Percentiles rank a stretch among this genome's conserved stretches.
Evolutionary conservation across 768 basidiomycete species (phyloP).

Genomic region (Sporobolomyces roseus): DNA sequence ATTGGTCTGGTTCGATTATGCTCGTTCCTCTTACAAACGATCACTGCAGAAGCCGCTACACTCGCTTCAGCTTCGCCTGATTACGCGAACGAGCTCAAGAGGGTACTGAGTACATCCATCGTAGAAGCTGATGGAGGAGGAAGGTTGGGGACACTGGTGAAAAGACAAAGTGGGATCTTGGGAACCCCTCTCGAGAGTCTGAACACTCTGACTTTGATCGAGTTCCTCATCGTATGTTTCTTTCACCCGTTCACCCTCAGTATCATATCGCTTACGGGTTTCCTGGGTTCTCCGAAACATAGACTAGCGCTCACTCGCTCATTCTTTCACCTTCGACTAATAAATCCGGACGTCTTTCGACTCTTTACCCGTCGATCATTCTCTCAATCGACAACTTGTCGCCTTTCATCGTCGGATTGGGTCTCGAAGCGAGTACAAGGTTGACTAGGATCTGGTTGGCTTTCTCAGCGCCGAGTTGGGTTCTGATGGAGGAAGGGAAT

Average conservation of each 20-base stretch:
- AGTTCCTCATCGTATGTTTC: constrained; percentile 64
- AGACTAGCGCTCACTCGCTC: constrained; percentile 78
- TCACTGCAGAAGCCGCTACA: constrained; percentile 76
- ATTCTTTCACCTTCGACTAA: constrained; percentile 65
- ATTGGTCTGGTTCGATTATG: constrained; percentile 83
- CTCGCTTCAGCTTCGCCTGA: constrained; percentile 53
- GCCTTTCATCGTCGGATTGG: constrained; percentile 76
- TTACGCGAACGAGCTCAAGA: constrained; percentile 56
- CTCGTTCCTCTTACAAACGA: constrained; percentile 84
- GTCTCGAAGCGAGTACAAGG: constrained; percentile 73
- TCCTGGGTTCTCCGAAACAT: too few relatives aligned
- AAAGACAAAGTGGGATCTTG: background rate
- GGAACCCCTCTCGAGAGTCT: constrained; percentile 8
- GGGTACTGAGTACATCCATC: constrained; percentile 1
- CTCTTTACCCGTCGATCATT: constrained; percentile 85
- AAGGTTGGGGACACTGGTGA: background rate
- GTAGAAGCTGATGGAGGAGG: too few relatives aligned
- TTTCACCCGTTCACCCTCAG: too few relatives aligned
- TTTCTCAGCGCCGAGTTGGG: constrained; percentile 81
- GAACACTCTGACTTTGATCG: constrained; percentile 60
- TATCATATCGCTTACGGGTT: too few relatives aligned
- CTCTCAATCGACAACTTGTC: constrained; percentile 84
- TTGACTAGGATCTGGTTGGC: constrained; percentile 85
- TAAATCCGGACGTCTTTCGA: constrained; percentile 65
- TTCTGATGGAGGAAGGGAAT: constrained; percentile 90